Percentiles rank a stretch among this genome's conserved stretches.
Conservation (phyloP, 2,329 filamentous ascomycete genomes). For the Boeremia exigua region DNA sequence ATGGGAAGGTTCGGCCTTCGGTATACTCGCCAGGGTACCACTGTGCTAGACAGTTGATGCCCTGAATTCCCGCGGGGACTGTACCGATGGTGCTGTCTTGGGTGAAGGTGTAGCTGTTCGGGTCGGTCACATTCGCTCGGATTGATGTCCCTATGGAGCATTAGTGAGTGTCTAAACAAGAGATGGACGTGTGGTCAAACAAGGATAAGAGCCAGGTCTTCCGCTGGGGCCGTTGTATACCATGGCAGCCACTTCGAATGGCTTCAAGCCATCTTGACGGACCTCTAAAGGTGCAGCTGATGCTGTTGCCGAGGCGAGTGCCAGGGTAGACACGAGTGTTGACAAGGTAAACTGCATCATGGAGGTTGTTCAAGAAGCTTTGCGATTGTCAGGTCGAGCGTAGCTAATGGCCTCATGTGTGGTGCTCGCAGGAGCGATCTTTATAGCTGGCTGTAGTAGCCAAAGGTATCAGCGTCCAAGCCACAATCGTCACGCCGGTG, state of each 20-base stretch:
- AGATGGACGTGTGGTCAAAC: neutral
- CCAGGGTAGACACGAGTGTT: slow-evolving; percentile 15
- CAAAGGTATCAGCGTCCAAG: neutral
- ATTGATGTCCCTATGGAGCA: slow-evolving; percentile 24
- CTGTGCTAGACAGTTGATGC: slow-evolving; percentile 32
- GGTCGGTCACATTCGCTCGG: slow-evolving; percentile 34
- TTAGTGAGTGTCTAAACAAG: neutral
- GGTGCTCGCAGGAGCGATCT: too few species aligned
- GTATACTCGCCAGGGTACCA: slow-evolving; percentile 30
- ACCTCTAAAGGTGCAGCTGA: slow-evolving; percentile 18
- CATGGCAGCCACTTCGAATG: slow-evolving; percentile 29
- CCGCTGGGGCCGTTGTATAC: neutral
- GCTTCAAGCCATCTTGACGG: slow-evolving; percentile 22
- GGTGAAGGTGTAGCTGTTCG: slow-evolving; percentile 29
- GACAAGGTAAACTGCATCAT: slow-evolving; percentile 22
- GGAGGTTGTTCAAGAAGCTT: neutral
- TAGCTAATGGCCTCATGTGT: neutral
- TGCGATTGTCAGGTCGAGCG: neutral
- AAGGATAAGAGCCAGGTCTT: slow-evolving; percentile 1
- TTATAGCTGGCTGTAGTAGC: too few species aligned
- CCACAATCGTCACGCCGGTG: neutral
- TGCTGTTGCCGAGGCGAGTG: slow-evolving; percentile 10
- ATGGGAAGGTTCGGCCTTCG: slow-evolving; percentile 33
- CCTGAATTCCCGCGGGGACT: slow-evolving; percentile 26
- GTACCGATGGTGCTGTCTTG: slow-evolving; percentile 14